Conservation (phyloP, 148 eudicot species). For the Rhododendron vialii region DNA sequence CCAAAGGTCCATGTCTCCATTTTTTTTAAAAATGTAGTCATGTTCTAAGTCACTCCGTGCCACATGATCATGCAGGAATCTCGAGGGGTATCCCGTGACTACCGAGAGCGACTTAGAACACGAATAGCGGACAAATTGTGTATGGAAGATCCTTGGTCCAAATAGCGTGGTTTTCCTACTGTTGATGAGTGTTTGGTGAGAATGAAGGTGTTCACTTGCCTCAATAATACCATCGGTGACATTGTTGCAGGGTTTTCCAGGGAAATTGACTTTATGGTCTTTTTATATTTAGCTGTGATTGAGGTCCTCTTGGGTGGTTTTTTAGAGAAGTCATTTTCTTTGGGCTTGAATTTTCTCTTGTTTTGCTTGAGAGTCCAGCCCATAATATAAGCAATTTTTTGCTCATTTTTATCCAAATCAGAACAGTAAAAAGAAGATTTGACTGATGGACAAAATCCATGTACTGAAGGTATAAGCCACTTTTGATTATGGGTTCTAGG, state of each 20-base stretch:
- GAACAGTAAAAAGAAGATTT: too few species aligned
- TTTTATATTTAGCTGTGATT: background rate
- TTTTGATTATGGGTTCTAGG: too few species aligned
- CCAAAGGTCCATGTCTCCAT: background rate
- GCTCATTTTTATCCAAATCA: background rate
- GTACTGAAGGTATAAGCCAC: too few species aligned
- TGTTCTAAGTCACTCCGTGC: background rate
- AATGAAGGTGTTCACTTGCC: background rate
- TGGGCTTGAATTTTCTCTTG: background rate
- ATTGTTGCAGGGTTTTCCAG: background rate
- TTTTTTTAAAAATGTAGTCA: background rate
- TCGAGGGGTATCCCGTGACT: background rate
- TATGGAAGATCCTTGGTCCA: background rate
- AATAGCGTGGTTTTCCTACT: background rate
- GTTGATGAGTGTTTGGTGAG: background rate
- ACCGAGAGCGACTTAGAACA: background rate
- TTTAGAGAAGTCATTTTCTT: background rate
- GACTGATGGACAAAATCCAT: too few species aligned
- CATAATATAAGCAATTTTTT: too few species aligned
- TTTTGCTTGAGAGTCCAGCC: background rate
- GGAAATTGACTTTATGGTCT: background rate
- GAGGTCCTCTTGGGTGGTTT: background rate
- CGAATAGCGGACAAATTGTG: background rate
- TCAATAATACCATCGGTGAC: background rate
- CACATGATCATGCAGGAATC: background rate